A percentile compares a stretch with the other conserved stretches of the same genome.
These are phyloP conservation scores for Elongisporangium prolatum DNA, from an alignment of 352 stramenopile genomes.

Conservation along the genomic window DNA sequence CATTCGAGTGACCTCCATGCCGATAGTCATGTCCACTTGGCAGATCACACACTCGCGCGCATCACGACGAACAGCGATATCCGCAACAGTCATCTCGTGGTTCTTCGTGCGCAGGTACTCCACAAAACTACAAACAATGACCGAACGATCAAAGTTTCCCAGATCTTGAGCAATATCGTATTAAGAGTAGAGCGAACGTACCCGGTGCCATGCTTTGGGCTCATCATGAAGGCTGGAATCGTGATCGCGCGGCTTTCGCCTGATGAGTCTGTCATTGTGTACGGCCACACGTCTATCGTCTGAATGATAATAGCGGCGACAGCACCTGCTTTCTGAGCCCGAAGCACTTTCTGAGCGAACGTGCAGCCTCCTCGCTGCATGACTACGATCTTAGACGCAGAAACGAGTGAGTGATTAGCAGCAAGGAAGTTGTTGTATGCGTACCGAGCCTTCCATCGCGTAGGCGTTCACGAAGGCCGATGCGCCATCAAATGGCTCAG, in stretches of 20 bases:
- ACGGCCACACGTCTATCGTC: constrained; percentile 72
- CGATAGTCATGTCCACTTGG: constrained; percentile 71
- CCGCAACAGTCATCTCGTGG: constrained; percentile 17
- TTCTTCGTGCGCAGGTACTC: constrained; percentile 37
- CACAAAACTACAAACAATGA: constrained; percentile 34
- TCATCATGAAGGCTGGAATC: constrained; percentile 82
- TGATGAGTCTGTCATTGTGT: constrained; percentile 80
- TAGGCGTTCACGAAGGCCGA: constrained; percentile 32
- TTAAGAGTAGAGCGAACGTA: constrained; percentile 10
- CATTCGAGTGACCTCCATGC: constrained; percentile 64
- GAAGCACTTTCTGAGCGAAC: constrained; percentile 71
- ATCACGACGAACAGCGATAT: constrained; percentile 61
- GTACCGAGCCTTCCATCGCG: constrained; percentile 41
- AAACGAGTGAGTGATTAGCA: not conserved
- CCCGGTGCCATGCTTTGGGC: constrained; percentile 59
- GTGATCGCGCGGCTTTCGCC: constrained; percentile 47
- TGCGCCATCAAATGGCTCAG: constrained; percentile 56
- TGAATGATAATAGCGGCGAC: constrained; percentile 65
- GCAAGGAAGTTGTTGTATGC: not conserved
- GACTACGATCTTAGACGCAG: constrained; percentile 44
- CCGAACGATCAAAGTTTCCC: not conserved
- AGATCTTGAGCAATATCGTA: not conserved
- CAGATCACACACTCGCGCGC: constrained; percentile 79
- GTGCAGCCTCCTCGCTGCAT: constrained; percentile 67
- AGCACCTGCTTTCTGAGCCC: constrained; percentile 50